Percentiles rank a stretch among this genome's conserved stretches.
phyloP scores from a whole-genome alignment of 352 stramenopile species.

The Plasmopara halstedii region DNA sequence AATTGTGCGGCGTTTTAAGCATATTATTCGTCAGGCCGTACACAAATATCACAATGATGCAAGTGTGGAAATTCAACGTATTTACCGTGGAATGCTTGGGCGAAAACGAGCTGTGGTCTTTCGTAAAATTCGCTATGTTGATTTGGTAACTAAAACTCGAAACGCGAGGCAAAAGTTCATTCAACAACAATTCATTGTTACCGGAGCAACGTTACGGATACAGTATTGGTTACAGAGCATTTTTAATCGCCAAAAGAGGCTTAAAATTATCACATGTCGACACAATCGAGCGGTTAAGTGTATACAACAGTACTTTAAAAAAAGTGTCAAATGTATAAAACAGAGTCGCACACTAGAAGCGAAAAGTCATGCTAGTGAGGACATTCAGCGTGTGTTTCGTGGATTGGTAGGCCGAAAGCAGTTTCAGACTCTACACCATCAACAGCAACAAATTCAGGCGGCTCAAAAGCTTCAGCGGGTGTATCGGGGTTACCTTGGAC shows the following conservation, averaged over 20 bases:
- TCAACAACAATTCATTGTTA: slow-evolving; percentile 36
- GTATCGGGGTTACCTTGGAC: slow-evolving; percentile 22
- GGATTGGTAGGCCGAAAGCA: slow-evolving; percentile 25
- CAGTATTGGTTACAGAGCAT: slow-evolving; percentile 44
- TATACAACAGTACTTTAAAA: slow-evolving; percentile 44
- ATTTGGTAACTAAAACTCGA: slow-evolving; percentile 39
- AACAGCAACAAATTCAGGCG: slow-evolving; percentile 21
- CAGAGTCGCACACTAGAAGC: slow-evolving; percentile 26
- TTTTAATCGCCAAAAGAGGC: slow-evolving; percentile 29
- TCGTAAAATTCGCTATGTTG: slow-evolving; percentile 57
- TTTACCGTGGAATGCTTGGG: slow-evolving; percentile 38
- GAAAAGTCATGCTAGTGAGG: slow-evolving; percentile 23
- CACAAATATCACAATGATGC: slow-evolving; percentile 22
- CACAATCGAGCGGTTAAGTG: slow-evolving; percentile 32
- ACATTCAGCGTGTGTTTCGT: slow-evolving; percentile 44
- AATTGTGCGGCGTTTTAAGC: slow-evolving; percentile 18
- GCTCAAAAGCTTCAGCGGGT: slow-evolving; percentile 31
- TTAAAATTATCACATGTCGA: slow-evolving; percentile 37
- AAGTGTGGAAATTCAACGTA: slow-evolving; percentile 32
- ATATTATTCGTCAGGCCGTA: slow-evolving; percentile 21
- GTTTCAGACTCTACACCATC: slow-evolving; percentile 22
- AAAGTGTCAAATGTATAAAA: slow-evolving; percentile 36
- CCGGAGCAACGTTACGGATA: slow-evolving; percentile 35
- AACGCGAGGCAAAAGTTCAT: slow-evolving; percentile 44
- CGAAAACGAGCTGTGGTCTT: slow-evolving; percentile 47